phyloP scores from a whole-genome alignment of 2,329 filamentous ascomycete species.

The Chalaropsis ovoidea region DNA sequence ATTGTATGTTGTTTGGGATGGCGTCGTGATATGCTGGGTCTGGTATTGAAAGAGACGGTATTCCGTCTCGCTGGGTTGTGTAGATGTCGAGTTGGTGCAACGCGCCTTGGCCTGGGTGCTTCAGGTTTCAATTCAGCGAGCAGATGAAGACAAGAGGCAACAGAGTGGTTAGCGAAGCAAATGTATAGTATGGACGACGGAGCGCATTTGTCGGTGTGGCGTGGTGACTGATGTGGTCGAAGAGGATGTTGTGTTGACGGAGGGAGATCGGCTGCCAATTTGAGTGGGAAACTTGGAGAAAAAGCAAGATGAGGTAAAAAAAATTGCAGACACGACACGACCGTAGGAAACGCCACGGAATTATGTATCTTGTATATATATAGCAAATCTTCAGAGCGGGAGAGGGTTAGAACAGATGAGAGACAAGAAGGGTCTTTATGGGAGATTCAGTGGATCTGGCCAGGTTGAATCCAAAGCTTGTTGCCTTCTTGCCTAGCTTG shows the following conservation, averaged over 20 bases:
- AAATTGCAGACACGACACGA: neutral
- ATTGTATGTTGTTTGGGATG: neutral
- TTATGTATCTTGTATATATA: too few species aligned
- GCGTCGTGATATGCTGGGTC: neutral
- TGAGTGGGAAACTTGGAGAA: too few species aligned
- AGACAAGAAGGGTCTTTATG: neutral
- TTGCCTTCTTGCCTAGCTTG: slow-evolving; percentile 1
- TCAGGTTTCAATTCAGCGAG: too few species aligned
- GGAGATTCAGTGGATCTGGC: neutral
- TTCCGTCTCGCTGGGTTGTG: too few species aligned
- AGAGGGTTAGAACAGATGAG: neutral
- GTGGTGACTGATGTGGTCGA: neutral
- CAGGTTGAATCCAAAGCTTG: slow-evolving; percentile 4
- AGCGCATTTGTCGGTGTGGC: neutral
- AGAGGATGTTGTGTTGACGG: neutral
- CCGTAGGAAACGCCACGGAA: too few species aligned
- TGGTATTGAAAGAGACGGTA: neutral
- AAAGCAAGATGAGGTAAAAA: too few species aligned
- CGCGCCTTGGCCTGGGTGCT: too few species aligned
- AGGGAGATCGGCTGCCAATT: too few species aligned
- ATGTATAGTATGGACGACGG: neutral
- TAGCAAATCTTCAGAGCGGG: too few species aligned
- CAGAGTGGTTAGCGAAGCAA: too few species aligned
- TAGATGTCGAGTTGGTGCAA: too few species aligned
- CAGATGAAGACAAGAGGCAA: too few species aligned